phyloP scores from a whole-genome alignment of 495 filamentous ascomycete species.

The Lepraria neglecta region DNA sequence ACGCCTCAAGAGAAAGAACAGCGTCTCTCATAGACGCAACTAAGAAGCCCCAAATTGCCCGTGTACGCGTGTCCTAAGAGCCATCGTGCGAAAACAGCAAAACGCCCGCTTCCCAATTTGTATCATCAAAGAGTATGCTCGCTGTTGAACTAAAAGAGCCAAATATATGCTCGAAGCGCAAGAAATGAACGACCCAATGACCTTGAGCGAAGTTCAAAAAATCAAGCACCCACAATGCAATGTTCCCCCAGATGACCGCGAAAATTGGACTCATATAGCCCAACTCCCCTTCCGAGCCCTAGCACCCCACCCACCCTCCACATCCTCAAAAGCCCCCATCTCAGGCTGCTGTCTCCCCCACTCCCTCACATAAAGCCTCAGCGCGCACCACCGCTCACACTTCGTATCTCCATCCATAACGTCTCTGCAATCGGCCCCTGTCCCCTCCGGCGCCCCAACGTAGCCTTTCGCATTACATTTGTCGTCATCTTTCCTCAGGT shows the following conservation, averaged over 20 bases:
- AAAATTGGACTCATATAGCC: conserved; percentile 11
- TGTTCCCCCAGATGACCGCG: no score
- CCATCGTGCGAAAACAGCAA: no score
- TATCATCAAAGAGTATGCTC: conserved; percentile 8
- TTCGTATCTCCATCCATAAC: conserved; percentile 33
- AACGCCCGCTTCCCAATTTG: conserved; percentile 11
- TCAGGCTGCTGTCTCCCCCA: conserved; percentile 71
- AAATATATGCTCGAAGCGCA: neutral
- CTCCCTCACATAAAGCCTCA: conserved; percentile 73
- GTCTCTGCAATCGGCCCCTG: conserved; percentile 33
- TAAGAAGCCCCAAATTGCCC: no score
- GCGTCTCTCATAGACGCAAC: no score
- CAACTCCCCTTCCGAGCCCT: conserved; percentile 27
- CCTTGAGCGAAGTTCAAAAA: neutral
- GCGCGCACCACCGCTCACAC: conserved; percentile 71
- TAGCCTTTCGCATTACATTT: conserved; percentile 51
- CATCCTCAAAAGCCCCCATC: conserved; percentile 10
- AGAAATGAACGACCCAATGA: neutral
- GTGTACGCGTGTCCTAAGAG: no score
- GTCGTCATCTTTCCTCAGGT: conserved; percentile 68
- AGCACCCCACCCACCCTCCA: conserved; percentile 22
- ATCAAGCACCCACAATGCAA: conserved; percentile 14
- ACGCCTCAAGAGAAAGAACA: no score
- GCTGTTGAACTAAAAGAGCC: neutral
- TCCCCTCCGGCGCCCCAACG: conserved; percentile 51